Percentiles rank a stretch among this genome's conserved stretches.
Evolutionary conservation across 1,139 yeast species (phyloP).

Genomic region (Yamadazyma pseudoaaseri): DNA sequence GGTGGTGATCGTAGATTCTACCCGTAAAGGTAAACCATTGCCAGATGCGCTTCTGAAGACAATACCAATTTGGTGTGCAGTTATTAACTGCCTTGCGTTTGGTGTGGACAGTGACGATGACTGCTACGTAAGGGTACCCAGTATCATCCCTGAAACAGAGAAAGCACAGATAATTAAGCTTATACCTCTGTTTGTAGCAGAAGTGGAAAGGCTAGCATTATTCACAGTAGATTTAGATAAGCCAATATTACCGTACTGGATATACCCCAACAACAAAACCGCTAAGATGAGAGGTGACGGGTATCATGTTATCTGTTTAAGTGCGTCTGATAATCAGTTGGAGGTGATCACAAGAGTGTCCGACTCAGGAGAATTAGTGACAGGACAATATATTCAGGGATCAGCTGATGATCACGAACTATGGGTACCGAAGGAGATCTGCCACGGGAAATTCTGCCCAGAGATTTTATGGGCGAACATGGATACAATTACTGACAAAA

Average conservation of each 20-base stretch:
- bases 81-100: slow-evolving; percentile 55
- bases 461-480: slow-evolving; percentile 54
- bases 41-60: slow-evolving; percentile 90
- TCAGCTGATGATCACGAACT: slow-evolving; percentile 93
- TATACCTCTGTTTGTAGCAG: slow-evolving; percentile 50
- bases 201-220: slow-evolving; percentile 40
- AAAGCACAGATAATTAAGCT: slow-evolving; percentile 46
- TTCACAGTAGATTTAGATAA: slow-evolving; percentile 35
- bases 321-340: slow-evolving; percentile 48
- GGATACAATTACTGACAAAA: slow-evolving; percentile 23
- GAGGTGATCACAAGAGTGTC: slow-evolving; percentile 42
- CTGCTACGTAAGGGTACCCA: slow-evolving; percentile 40
- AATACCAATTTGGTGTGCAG: slow-evolving; percentile 90
- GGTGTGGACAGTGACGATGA: slow-evolving; percentile 19
- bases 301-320: slow-evolving; percentile 46
- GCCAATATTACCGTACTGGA: slow-evolving; percentile 70
- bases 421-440: slow-evolving; percentile 58
- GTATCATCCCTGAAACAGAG: slow-evolving; percentile 59
- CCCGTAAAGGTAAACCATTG: slow-evolving; percentile 77
- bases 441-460: slow-evolving; percentile 47
- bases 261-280: slow-evolving; percentile 50
- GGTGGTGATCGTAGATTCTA: slow-evolving; percentile 73
- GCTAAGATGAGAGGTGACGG: slow-evolving; percentile 5
- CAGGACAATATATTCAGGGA: slow-evolving; percentile 71
- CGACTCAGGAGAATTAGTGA: slow-evolving; percentile 7